Percentiles rank a stretch among this genome's conserved stretches.
phyloP scores from a whole-genome alignment of 306 rosid genomes.

The Cucurbita maxima region DNA sequence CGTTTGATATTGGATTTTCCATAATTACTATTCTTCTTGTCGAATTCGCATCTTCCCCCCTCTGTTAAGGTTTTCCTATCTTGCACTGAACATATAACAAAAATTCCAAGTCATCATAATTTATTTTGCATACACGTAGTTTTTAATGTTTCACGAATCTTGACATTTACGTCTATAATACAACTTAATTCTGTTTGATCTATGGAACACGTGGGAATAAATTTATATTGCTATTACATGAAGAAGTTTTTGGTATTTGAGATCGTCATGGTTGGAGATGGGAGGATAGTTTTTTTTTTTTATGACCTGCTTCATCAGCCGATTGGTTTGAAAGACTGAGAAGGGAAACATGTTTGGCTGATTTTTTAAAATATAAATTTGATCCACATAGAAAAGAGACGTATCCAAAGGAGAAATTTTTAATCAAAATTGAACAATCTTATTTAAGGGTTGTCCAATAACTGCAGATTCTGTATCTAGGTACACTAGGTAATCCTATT shows the following conservation, averaged over 20 bases:
- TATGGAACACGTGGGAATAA: neutral
- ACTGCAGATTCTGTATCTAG: neutral
- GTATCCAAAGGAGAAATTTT: neutral
- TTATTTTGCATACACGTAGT: neutral
- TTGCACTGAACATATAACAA: neutral
- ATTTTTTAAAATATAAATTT: neutral
- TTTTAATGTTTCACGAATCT: neutral
- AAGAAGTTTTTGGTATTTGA: neutral
- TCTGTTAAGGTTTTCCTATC: neutral
- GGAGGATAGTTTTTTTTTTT: neutral
- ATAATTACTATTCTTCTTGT: neutral
- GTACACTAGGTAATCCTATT: neutral
- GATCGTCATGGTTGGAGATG: neutral
- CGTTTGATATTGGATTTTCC: neutral
- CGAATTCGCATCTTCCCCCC: neutral
- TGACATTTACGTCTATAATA: neutral
- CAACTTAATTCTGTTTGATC: neutral
- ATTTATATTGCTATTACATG: neutral
- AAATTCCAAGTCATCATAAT: neutral
- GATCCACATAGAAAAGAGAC: neutral
- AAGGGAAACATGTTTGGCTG: neutral
- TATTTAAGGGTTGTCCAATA: neutral
- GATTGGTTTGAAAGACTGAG: neutral
- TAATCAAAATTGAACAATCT: neutral
- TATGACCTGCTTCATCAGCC: neutral